Conservation (phyloP, 805 yeast species). For the Myxozyma vanderwaltii region DNA sequence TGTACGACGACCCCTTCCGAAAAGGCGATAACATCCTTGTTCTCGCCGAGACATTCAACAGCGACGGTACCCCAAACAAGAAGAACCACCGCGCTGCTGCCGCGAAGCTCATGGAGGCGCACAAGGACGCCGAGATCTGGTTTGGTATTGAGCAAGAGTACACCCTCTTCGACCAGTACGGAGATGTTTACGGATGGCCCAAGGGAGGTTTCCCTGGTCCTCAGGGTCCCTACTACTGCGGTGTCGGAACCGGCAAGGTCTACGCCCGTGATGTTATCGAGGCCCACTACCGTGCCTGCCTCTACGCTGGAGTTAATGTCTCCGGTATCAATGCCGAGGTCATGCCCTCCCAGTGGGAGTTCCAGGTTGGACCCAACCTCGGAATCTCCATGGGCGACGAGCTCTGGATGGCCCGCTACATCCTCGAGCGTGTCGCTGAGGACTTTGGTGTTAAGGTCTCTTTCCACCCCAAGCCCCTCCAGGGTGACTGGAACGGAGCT, state of each 20-base stretch:
- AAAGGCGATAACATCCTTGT: conserved; percentile 96
- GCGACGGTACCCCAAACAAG: conserved; percentile 98
- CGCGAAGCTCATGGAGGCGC: conserved; percentile 92
- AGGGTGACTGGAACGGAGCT: conserved; percentile 99
- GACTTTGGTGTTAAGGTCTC: conserved; percentile 98
- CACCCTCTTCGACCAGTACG: conserved; percentile 89
- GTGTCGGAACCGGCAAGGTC: conserved; percentile 98
- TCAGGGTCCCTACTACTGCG: conserved; percentile 99
- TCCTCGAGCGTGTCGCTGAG: conserved; percentile 93
- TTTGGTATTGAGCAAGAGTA: conserved; percentile 99
- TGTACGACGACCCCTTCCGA: conserved; percentile 96
- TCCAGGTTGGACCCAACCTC: conserved; percentile 97
- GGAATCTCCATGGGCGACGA: conserved; percentile 98
- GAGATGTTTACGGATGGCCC: conserved; percentile 97
- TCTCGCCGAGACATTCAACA: conserved; percentile 94
- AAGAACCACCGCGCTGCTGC: conserved; percentile 98
- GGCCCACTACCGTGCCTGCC: conserved; percentile 98
- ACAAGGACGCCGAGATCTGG: conserved; percentile 83
- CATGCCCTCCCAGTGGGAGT: conserved; percentile 99
- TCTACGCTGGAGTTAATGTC: conserved; percentile 84
- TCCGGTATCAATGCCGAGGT: conserved; percentile 99
- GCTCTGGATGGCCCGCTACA: conserved; percentile 93
- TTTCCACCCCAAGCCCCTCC: conserved; percentile 98
- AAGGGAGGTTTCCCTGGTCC: conserved; percentile 99
- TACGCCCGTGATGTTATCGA: conserved; percentile 97